These are phyloP conservation scores for Baorangia bicolor DNA, from an alignment of 768 basidiomycete genomes.

Conservation along the genomic window DNA sequence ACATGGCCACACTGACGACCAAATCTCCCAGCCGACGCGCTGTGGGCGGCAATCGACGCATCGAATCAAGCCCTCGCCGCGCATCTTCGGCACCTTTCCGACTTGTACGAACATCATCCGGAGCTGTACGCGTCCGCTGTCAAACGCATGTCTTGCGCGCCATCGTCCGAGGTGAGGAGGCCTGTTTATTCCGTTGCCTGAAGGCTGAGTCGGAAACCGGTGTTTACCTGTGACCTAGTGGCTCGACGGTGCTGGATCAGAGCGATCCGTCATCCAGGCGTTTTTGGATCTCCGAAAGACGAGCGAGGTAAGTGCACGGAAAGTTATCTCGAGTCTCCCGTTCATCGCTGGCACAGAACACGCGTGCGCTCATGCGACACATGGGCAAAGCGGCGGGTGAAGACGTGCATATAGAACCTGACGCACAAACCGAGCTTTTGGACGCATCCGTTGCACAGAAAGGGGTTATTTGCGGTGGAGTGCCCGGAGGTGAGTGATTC, in stretches of 20 bases:
- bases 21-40: constrained; percentile 46
- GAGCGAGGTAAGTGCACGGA: constrained; percentile 48
- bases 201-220: background rate
- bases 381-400: constrained; percentile 68
- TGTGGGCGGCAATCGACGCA: constrained; percentile 66
- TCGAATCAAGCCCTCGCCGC: constrained; percentile 59
- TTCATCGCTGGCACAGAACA: constrained; percentile 46
- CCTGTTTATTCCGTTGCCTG: background rate
- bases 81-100: constrained; percentile 51
- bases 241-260: constrained; percentile 21
- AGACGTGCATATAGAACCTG: constrained; percentile 87
- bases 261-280: constrained; percentile 43
- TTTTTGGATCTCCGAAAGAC: constrained; percentile 59
- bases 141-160: constrained; percentile 60
- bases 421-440: constrained; percentile 80
- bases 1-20: background rate
- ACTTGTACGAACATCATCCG: constrained; percentile 47
- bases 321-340: background rate
- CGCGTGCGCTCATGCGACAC: constrained; percentile 75
- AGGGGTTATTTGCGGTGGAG: constrained; percentile 92
- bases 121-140: constrained; percentile 54
- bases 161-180: constrained; percentile 51
- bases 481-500: constrained; percentile 79
- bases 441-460: constrained; percentile 72
- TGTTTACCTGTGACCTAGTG: constrained; percentile 40